These are phyloP conservation scores for Aquanectria penicillioides DNA, from an alignment of 2,329 filamentous ascomycete genomes.

Conservation along the genomic window DNA sequence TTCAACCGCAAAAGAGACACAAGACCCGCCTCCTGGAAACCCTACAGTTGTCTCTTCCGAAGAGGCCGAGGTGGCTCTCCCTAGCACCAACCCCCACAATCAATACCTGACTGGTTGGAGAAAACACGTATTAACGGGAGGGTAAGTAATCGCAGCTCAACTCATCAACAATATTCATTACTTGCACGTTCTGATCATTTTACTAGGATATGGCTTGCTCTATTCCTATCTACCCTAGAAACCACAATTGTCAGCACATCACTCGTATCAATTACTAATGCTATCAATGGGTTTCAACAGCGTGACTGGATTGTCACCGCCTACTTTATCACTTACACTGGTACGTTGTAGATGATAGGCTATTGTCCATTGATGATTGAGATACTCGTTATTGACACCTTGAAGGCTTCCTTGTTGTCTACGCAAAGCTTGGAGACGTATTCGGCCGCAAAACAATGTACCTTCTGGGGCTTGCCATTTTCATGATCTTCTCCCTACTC, in stretches of 20 bases:
- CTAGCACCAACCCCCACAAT: too few relatives aligned
- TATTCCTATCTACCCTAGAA: constrained; percentile 56
- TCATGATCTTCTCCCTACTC: constrained; percentile 24
- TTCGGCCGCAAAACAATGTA: constrained; percentile 28
- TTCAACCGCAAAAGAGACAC: too few relatives aligned
- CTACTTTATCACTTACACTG: constrained; percentile 60
- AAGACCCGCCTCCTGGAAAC: too few relatives aligned
- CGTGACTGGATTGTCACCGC: constrained; percentile 58
- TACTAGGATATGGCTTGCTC: constrained; percentile 1
- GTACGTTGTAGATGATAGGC: constrained; percentile 35
- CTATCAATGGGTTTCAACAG: constrained; percentile 48
- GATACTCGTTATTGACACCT: neutral
- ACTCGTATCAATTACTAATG: constrained; percentile 55
- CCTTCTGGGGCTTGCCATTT: constrained; percentile 16
- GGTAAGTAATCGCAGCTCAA: neutral
- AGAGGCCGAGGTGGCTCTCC: too few relatives aligned
- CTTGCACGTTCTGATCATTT: neutral
- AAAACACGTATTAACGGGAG: constrained; percentile 4
- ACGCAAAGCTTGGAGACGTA: constrained; percentile 28
- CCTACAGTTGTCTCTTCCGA: too few relatives aligned
- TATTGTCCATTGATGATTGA: accelerated
- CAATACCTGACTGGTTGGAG: constrained; percentile 13
- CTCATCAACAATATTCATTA: neutral
- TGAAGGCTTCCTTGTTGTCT: constrained; percentile 29
- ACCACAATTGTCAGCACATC: constrained; percentile 63